Evolutionary conservation across 768 basidiomycete species (phyloP).

Genomic region (Mycena venus): DNA sequence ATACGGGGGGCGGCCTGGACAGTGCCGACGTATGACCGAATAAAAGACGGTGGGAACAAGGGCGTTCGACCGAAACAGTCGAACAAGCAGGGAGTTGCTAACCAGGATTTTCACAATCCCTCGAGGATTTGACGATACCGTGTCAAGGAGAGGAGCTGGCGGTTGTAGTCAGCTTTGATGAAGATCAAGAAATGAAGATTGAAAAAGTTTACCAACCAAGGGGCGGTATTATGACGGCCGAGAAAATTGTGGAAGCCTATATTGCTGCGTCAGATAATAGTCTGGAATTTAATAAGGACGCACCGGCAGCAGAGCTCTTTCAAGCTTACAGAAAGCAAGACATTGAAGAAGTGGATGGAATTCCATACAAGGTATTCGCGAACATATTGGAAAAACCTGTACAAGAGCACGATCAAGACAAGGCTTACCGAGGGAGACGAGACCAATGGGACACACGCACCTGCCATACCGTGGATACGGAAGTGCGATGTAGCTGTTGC

Average conservation of each 20-base stretch:
- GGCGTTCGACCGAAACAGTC: background rate
- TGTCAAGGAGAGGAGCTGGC: slow-evolving; percentile 21
- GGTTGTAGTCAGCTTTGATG: slow-evolving; percentile 17
- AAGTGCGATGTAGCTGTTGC: background rate
- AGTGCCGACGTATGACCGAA: slow-evolving; percentile 20
- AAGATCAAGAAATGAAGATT: slow-evolving; percentile 4
- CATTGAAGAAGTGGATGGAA: background rate
- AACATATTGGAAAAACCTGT: background rate
- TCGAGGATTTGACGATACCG: slow-evolving; percentile 20
- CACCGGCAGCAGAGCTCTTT: background rate
- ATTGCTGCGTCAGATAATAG: background rate
- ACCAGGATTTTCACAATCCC: slow-evolving; percentile 7
- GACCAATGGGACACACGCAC: background rate
- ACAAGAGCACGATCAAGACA: background rate
- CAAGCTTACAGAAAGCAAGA: background rate
- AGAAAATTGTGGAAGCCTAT: too few relatives aligned
- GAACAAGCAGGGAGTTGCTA: slow-evolving; percentile 5
- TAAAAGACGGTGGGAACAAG: background rate
- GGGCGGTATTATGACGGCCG: slow-evolving; percentile 19
- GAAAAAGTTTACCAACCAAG: slow-evolving; percentile 17
- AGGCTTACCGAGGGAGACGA: background rate
- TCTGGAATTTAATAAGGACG: background rate
- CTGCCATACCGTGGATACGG: background rate
- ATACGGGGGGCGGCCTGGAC: slow-evolving; percentile 24
- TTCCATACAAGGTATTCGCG: slow-evolving; percentile 19